Base-by-base conservation (phyloP, 164 flowering plant genomes). In the Piper longum region DNA sequence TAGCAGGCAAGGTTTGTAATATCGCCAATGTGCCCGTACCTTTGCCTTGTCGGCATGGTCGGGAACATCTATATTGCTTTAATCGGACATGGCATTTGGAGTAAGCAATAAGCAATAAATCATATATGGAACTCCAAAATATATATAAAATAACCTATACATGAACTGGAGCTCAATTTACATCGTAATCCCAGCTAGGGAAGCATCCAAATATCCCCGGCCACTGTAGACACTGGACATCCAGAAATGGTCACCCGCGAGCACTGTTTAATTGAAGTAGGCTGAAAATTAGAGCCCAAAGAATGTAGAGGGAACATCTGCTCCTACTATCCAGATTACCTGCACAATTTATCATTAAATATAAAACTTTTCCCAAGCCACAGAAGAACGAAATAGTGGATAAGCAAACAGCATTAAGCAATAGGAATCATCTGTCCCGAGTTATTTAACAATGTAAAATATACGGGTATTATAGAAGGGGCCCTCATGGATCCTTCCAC, bases 281-380 rank as follows among this genome's bases (percentile, higher is more conserved):
- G 78, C 80, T 68, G 68, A 79, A 70, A 66, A 78, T 69, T 67
- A 81, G 52, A n/a, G 60, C 36, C 74, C 55, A 78, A 67, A 65
- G 74, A 80, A 76, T 66, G 40, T 80, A 69, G 54, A 74, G 65
- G 48, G 73, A 43, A 41, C 71, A 16, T 57, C 67, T 64, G 73
- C 68, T 51, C 59, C 77, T 70, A 60, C 68, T 66, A 61, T 62
- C 43, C 40, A 61, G 56, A 62, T 68, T 68, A 41, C 89, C 96
- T 88, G 88, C 85, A 78, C 43, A 6, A 54, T 14, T 11, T 66
- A 26, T 26, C 4, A 48, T 43, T 42, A 40, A 54, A 45, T 16
- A 57, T 57, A 2, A 9, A 48, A 48, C 52, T 9, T 14, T 48
- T 48, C 12, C 52, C 3, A 48, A 48, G 2, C 52, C 9, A 48